These are phyloP conservation scores for Arachis monticola DNA, from an alignment of 331 rosid genomes.

Conservation along the genomic window DNA sequence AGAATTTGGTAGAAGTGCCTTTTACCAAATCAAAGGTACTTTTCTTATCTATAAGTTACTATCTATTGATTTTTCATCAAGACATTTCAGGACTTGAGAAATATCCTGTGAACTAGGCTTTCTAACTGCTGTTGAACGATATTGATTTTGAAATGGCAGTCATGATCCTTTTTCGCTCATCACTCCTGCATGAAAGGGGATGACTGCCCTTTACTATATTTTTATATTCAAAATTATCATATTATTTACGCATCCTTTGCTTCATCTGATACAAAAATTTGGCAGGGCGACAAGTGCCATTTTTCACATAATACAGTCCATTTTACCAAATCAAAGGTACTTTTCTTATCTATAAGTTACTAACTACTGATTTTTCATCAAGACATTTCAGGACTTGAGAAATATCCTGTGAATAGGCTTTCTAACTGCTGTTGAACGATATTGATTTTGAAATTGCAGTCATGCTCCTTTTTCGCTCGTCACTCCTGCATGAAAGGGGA, in stretches of 20 bases:
- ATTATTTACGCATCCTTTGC: background rate
- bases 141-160: conserved; percentile 62
- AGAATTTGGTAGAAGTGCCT: conserved; percentile 43
- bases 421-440: background rate
- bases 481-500: conserved; percentile 90
- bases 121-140: background rate
- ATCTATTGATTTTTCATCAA: background rate
- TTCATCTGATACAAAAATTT: background rate
- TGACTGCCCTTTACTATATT: conserved; percentile 63
- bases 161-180: conserved; percentile 72
- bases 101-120: background rate
- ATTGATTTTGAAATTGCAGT: conserved; percentile 62
- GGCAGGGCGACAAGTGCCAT: conserved; percentile 84
- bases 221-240: too few relatives aligned
- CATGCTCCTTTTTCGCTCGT: conserved; percentile 73
- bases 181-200: conserved; percentile 90
- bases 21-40: conserved; percentile 75
- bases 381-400: background rate
- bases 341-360: background rate
- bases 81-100: background rate
- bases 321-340: conserved; percentile 74
- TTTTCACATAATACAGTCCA: conserved; percentile 83
- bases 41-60: background rate
- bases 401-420: background rate
- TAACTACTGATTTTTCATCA: background rate